Evolutionary conservation across 2,329 filamentous ascomycete species (phyloP).

Genomic region (Diaporthe australafricana): DNA sequence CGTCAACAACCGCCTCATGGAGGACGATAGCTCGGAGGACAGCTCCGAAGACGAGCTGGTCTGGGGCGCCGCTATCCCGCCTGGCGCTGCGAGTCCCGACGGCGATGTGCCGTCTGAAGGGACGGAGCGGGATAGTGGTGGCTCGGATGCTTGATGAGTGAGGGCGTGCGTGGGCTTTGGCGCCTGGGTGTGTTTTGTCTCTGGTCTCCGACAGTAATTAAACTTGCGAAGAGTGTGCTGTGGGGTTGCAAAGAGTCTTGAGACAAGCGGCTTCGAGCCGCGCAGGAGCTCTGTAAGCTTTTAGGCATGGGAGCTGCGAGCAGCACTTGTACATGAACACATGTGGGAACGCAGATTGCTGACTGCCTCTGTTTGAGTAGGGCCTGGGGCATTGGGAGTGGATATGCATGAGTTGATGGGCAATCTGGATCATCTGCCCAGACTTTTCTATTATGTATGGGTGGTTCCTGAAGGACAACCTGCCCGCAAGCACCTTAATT

Average conservation of each 20-base stretch:
- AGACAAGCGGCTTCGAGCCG: no score
- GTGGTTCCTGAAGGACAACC: not conserved
- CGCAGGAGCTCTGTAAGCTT: not conserved
- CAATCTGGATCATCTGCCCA: not conserved
- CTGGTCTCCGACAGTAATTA: no score
- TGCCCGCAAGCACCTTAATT: not conserved
- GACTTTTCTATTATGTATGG: not conserved
- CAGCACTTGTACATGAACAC: no score
- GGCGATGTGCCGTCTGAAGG: constrained; percentile 10
- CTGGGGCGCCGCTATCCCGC: not conserved
- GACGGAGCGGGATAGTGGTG: constrained; percentile 14
- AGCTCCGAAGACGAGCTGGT: not conserved
- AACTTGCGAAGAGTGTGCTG: not conserved
- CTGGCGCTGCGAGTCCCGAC: not conserved
- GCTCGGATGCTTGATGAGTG: not conserved
- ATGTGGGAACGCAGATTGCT: not conserved
- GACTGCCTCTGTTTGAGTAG: not conserved
- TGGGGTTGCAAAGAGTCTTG: no score
- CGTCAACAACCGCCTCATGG: constrained; percentile 26
- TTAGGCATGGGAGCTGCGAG: not conserved
- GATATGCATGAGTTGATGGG: not conserved
- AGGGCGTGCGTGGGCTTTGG: not conserved
- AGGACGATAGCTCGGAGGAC: not conserved
- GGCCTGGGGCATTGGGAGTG: not conserved
- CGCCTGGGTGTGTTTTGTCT: not conserved